These are phyloP conservation scores for Neurospora sp. DNA, from an alignment of 495 filamentous ascomycete genomes.

Conservation along the genomic window DNA sequence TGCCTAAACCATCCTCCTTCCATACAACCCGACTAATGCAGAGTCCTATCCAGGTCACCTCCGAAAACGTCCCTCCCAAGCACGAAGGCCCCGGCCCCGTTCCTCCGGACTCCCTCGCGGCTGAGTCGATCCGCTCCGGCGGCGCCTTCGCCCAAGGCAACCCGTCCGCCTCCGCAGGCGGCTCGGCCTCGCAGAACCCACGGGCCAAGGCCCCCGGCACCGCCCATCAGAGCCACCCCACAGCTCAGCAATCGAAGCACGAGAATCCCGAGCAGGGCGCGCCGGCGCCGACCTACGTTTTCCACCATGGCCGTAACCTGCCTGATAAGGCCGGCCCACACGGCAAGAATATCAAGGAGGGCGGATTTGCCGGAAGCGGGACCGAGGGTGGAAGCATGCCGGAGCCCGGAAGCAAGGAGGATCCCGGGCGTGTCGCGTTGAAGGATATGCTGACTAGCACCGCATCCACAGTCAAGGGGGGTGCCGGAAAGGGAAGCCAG, in stretches of 20 bases:
- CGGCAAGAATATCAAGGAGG: slow-evolving; percentile 32
- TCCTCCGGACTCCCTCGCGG: slow-evolving; percentile 25
- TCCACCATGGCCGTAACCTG: slow-evolving; percentile 4
- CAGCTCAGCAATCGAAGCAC: background rate
- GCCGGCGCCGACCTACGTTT: slow-evolving; percentile 25
- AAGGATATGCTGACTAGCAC: slow-evolving; percentile 6
- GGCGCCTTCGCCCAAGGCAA: slow-evolving; percentile 17
- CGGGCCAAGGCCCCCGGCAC: slow-evolving; percentile 6
- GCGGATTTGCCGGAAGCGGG: slow-evolving; percentile 22
- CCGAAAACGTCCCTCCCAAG: slow-evolving; percentile 18
- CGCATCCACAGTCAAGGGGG: background rate
- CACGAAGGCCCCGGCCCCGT: slow-evolving; percentile 25
- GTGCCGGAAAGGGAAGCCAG: slow-evolving; percentile 2
- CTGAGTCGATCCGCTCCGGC: slow-evolving; percentile 20
- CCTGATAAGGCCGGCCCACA: slow-evolving; percentile 20
- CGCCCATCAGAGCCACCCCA: background rate
- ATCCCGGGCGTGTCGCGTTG: slow-evolving; percentile 24
- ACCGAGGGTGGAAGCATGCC: slow-evolving; percentile 21
- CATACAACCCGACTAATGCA: background rate
- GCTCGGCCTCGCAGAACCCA: background rate
- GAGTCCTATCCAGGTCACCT: slow-evolving; percentile 1
- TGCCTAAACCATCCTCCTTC: background rate
- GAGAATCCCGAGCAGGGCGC: slow-evolving; percentile 8
- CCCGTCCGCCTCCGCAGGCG: background rate
- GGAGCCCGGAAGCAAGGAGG: slow-evolving; percentile 28